Percentiles rank a stretch among this genome's conserved stretches.
These are phyloP conservation scores for Colletotrichum tabaci DNA, from an alignment of 2,329 filamentous ascomycete species.

Conservation along the genomic window DNA sequence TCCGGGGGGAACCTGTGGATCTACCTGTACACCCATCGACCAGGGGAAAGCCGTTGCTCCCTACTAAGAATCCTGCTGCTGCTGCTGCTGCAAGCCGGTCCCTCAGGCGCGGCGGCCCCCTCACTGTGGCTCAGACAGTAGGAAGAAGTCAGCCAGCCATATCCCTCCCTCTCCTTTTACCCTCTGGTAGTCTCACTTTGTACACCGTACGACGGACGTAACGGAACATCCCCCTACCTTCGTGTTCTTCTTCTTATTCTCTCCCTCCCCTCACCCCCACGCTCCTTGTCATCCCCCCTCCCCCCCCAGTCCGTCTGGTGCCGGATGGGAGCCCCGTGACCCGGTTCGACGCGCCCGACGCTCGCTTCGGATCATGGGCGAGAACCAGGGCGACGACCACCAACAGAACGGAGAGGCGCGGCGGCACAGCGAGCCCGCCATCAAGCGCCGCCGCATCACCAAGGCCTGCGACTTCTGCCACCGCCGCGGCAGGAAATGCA, in stretches of 20 bases:
- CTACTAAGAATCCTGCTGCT: too few relatives aligned
- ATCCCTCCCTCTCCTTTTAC: neutral
- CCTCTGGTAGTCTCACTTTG: too few relatives aligned
- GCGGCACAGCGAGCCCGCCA: conserved; percentile 31
- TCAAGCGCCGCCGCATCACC: conserved; percentile 43
- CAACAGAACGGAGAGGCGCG: conserved; percentile 13
- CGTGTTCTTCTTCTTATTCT: too few relatives aligned
- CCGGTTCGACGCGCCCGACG: conserved; percentile 30
- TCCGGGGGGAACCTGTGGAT: conserved; percentile 21
- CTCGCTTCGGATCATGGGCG: conserved; percentile 31
- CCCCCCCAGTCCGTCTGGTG: neutral
- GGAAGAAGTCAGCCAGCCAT: conserved; percentile 5
- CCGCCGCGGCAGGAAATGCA: conserved; percentile 43
- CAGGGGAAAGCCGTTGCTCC: neutral
- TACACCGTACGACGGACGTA: too few relatives aligned
- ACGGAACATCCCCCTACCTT: too few relatives aligned
- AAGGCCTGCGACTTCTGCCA: conserved; percentile 44
- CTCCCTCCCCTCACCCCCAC: neutral
- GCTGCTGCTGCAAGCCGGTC: too few relatives aligned
- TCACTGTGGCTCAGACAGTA: conserved; percentile 16
- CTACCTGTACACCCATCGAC: conserved; percentile 26
- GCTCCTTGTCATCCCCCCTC: too few relatives aligned
- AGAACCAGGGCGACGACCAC: conserved; percentile 4
- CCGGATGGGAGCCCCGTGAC: conserved; percentile 36
- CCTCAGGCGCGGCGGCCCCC: neutral